Evolutionary conservation across 1,284 basidiomycete genomes (phyloP), one percentile per base, ranked within the genome.

Genomic region (Sanghuangporus weigelae): DNA sequence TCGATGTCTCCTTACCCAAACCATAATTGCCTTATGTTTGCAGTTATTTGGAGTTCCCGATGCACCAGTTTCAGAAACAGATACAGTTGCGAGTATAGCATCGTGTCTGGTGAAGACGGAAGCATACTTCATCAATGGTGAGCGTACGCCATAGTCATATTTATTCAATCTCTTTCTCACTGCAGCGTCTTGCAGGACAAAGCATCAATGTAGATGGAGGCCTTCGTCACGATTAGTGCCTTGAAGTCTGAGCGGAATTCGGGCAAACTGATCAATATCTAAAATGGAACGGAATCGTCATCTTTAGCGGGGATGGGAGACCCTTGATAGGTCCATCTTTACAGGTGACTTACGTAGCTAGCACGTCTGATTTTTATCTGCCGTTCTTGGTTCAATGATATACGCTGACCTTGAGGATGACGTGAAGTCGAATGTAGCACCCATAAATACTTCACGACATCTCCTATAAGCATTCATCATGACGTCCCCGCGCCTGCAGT

Each of bases 141-240:
- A 46, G 50, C n/a, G 12, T 26, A 19, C 16, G 31, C 16, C n/a
- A 36, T 16, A n/a, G 11, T 2, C 39, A 48, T 26, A 2, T 14
- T 44, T 31, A 14, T n/a, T n/a, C n/a, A 26, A 16, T 11, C 10
- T 19, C 39, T 31, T 7, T 26, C 16, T 1, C 49, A 14, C 8
- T 21, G 11, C 14, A 7, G 46, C 39, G 11, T 21, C 26, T 21
- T 26, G 42, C 48, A 63, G 62, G 62, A 12, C 62, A 63, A 38
- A 54, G 35, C 26, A 59, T 63, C 49, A 53, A 48, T 50, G 49
- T 63, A 16, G 62, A 63, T 40, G 62, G 62, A 11, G 62, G 62
- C 31, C 38, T 51, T 21, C 48, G 46, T n/a, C 31, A 39, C 35
- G 39, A 51, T 35, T 60, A 53, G 56, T 46, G n/a, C 8, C 7